These are phyloP conservation scores for Trichoderma citrinoviride DNA, from an alignment of 2,329 filamentous ascomycete species.

Conservation along the genomic window DNA sequence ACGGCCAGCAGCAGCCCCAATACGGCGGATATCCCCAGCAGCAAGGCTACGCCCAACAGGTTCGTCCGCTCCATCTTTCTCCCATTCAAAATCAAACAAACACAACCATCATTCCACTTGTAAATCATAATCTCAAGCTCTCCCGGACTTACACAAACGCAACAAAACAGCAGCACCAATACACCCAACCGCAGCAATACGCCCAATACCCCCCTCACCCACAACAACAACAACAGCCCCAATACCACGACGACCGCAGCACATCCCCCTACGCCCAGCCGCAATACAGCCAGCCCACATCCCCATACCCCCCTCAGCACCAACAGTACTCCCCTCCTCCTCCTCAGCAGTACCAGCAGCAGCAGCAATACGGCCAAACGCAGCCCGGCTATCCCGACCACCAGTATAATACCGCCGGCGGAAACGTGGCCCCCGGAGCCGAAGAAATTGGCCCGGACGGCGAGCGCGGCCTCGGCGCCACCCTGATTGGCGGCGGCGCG, in stretches of 20 bases:
- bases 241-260: constrained; percentile 24
- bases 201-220: constrained; percentile 16
- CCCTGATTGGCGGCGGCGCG: constrained; percentile 51
- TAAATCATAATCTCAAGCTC: not conserved
- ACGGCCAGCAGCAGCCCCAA: constrained; percentile 29
- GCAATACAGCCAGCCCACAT: constrained; percentile 24
- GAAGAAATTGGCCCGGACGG: constrained; percentile 33
- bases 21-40: constrained; percentile 25
- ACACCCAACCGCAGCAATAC: constrained; percentile 25
- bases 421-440: constrained; percentile 29
- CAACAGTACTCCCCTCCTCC: not conserved
- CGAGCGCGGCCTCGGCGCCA: constrained; percentile 56
- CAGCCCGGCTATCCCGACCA: constrained; percentile 21
- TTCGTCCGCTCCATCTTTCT: constrained; percentile 22
- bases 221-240: constrained; percentile 1
- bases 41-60: constrained; percentile 26
- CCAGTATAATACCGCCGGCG: constrained; percentile 22
- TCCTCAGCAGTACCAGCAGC: constrained; percentile 20
- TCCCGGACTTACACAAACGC: not conserved
- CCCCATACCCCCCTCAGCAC: constrained; percentile 14
- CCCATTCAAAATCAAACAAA: no score
- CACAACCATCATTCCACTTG: no score
- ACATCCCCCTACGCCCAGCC: constrained; percentile 24
- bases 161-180: not conserved
- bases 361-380: constrained; percentile 28